A percentile compares a stretch with the other conserved stretches of the same genome.
Conservation (phyloP, 2,329 filamentous ascomycete genomes). For the Leptosphaerulina australis region DNA sequence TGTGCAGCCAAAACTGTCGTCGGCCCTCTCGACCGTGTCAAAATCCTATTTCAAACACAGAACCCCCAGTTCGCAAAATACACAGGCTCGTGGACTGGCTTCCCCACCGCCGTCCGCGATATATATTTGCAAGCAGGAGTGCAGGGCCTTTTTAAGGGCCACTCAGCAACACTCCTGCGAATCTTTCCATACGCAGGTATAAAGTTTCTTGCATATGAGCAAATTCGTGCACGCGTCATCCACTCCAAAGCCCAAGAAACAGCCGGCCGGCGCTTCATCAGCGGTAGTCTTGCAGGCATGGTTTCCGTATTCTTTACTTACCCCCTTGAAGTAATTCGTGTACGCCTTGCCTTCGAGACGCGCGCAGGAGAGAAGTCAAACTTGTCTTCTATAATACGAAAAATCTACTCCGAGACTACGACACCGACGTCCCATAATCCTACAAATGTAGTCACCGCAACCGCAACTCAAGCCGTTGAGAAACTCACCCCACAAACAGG, state of each 20-base stretch:
- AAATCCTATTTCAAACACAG: constrained; percentile 96
- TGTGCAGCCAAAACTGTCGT: constrained; percentile 95
- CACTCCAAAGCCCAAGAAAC: constrained; percentile 76
- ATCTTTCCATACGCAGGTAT: constrained; percentile 98
- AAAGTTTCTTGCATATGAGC: constrained; percentile 97
- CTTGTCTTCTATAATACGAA: constrained; percentile 75
- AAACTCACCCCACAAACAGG: constrained; percentile 68
- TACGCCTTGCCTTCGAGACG: constrained; percentile 94
- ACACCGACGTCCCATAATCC: constrained; percentile 38
- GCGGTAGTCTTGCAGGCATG: constrained; percentile 78
- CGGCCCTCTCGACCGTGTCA: constrained; percentile 93
- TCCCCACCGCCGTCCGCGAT: constrained; percentile 79
- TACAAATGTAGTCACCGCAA: constrained; percentile 51
- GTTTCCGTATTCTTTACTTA: constrained; percentile 97
- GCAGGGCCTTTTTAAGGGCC: constrained; percentile 84
- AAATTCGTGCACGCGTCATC: constrained; percentile 83
- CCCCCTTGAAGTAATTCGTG: constrained; percentile 88
- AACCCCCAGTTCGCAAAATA: constrained; percentile 96
- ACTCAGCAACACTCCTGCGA: constrained; percentile 89
- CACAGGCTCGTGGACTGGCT: constrained; percentile 83
- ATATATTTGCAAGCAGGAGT: constrained; percentile 79
- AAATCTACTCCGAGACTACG: constrained; percentile 81
- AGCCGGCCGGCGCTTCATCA: constrained; percentile 72
- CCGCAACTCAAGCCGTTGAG: constrained; percentile 54
- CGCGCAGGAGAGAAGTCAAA: constrained; percentile 73